Conservation (phyloP, 2,329 filamentous ascomycete species). For the Cercospora sp. region DNA sequence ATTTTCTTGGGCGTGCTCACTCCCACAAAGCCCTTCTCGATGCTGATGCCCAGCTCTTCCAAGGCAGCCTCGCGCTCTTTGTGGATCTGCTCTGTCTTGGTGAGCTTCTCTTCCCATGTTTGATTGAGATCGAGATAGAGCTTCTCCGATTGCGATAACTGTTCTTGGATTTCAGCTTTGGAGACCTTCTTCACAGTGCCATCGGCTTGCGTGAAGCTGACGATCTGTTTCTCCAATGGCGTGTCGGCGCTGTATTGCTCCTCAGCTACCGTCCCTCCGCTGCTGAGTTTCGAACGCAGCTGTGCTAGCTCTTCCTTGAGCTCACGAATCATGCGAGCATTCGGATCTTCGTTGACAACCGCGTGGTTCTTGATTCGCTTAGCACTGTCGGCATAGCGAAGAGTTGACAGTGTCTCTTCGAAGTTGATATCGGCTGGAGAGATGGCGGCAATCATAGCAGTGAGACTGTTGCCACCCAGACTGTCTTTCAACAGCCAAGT, state of each 20-base stretch:
- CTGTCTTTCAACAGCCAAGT: slow-evolving; percentile 98
- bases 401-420: slow-evolving; percentile 92
- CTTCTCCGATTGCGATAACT: slow-evolving; percentile 94
- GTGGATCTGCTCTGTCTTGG: slow-evolving; percentile 94
- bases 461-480: slow-evolving; percentile 97
- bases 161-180: slow-evolving; percentile 96
- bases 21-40: slow-evolving; percentile 96
- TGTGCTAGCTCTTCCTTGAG: slow-evolving; percentile 91
- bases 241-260: slow-evolving; percentile 91
- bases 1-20: slow-evolving; percentile 97
- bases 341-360: slow-evolving; percentile 97
- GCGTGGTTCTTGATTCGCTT: slow-evolving; percentile 99
- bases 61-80: slow-evolving; percentile 93
- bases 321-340: slow-evolving; percentile 97
- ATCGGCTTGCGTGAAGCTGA: slow-evolving; percentile 85
- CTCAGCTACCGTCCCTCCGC: slow-evolving; percentile 55
- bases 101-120: slow-evolving; percentile 96
- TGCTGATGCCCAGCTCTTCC: slow-evolving; percentile 96
- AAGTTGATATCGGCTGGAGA: slow-evolving; percentile 99
- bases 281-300: slow-evolving; percentile 76
- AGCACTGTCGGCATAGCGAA: slow-evolving; percentile 94
- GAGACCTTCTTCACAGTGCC: slow-evolving; percentile 91
- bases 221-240: slow-evolving; percentile 91
- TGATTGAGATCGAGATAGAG: slow-evolving; percentile 94
- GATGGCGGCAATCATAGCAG: slow-evolving; percentile 98